A percentile compares a stretch with the other conserved stretches of the same genome.
Evolutionary conservation across 1,139 yeast genomes (phyloP).

Genomic region (Pichia sp.): DNA sequence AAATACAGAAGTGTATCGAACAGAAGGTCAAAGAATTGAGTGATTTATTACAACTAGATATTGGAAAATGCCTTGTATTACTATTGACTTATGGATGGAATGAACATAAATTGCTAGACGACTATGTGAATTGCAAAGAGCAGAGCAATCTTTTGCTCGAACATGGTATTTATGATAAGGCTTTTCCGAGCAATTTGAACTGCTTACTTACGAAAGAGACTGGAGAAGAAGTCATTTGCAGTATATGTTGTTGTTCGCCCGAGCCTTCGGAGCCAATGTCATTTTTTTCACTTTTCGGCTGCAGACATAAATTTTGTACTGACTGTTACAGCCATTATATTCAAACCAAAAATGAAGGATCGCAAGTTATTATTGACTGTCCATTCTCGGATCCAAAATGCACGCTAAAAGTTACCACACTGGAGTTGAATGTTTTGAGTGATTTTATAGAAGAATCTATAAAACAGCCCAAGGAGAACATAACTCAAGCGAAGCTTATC

Average conservation of each 20-base stretch:
- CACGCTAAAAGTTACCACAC: conserved; percentile 19
- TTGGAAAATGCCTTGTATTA: conserved; percentile 37
- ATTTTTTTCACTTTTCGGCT: conserved; percentile 50
- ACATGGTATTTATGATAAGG: conserved; percentile 36
- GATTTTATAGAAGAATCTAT: conserved; percentile 17
- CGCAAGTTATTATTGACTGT: conserved; percentile 61
- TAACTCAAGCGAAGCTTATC: conserved; percentile 4
- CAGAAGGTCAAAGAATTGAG: conserved; percentile 22
- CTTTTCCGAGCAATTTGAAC: conserved; percentile 11
- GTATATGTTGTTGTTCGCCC: conserved; percentile 66
- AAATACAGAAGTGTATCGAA: conserved; percentile 24
- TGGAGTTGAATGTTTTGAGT: conserved; percentile 28
- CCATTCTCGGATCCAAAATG: conserved; percentile 39
- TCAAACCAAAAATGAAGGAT: conserved; percentile 40
- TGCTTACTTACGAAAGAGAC: conserved; percentile 27
- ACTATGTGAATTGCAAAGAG: conserved; percentile 48
- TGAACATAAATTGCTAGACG: conserved; percentile 64
- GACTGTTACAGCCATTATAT: conserved; percentile 65
- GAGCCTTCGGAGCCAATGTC: conserved; percentile 28
- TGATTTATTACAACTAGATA: conserved; percentile 25
- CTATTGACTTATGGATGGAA: conserved; percentile 70
- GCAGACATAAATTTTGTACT: conserved; percentile 68
- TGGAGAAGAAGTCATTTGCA: conserved; percentile 44
- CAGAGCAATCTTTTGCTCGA: conserved; percentile 40
- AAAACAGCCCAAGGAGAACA: neutral